Percentiles rank a stretch among this genome's conserved stretches.
phyloP scores from a whole-genome alignment of 441 rosid genomes.

The Isatis lusitanica region DNA sequence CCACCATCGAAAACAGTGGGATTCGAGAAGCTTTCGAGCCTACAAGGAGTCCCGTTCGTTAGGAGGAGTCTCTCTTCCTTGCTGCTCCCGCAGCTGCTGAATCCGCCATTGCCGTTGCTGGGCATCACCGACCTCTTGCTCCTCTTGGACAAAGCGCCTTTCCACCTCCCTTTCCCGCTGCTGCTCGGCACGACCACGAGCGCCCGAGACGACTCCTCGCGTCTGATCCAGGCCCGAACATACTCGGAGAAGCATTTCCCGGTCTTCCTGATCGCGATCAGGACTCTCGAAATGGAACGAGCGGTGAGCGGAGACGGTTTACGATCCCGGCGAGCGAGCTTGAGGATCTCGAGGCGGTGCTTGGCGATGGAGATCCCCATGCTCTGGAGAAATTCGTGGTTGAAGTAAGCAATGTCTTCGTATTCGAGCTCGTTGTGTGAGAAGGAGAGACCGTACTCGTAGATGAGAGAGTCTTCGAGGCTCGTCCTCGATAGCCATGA shows the following conservation, averaged over 20 bases:
- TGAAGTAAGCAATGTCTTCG: slow-evolving; percentile 70
- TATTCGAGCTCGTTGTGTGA: slow-evolving; percentile 77
- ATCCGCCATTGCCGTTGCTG: slow-evolving; percentile 3
- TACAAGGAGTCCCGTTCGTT: slow-evolving; percentile 51
- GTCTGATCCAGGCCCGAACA: slow-evolving; percentile 47
- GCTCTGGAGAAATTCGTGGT: slow-evolving; percentile 94
- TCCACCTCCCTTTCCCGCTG: slow-evolving; percentile 44
- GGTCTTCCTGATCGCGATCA: slow-evolving; percentile 60
- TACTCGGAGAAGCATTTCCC: slow-evolving; percentile 51
- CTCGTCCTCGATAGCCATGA: slow-evolving; percentile 78
- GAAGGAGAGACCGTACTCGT: slow-evolving; percentile 75
- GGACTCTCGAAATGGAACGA: slow-evolving; percentile 49
- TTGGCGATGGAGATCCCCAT: slow-evolving; percentile 92
- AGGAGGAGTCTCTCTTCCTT: slow-evolving; percentile 54
- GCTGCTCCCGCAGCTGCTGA: neutral
- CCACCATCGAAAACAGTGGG: slow-evolving; percentile 39
- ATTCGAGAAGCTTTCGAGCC: slow-evolving; percentile 51
- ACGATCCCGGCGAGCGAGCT: slow-evolving; percentile 62
- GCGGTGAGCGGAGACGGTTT: slow-evolving; percentile 22
- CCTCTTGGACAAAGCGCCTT: slow-evolving; percentile 61
- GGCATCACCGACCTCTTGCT: slow-evolving; percentile 46
- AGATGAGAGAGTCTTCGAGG: slow-evolving; percentile 73
- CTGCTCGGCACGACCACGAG: slow-evolving; percentile 58
- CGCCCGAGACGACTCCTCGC: slow-evolving; percentile 47
- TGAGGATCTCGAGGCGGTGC: slow-evolving; percentile 89